Evolutionary conservation across 2,329 filamentous ascomycete genomes (phyloP).

Genomic region (Orbilia ellipsospora): DNA sequence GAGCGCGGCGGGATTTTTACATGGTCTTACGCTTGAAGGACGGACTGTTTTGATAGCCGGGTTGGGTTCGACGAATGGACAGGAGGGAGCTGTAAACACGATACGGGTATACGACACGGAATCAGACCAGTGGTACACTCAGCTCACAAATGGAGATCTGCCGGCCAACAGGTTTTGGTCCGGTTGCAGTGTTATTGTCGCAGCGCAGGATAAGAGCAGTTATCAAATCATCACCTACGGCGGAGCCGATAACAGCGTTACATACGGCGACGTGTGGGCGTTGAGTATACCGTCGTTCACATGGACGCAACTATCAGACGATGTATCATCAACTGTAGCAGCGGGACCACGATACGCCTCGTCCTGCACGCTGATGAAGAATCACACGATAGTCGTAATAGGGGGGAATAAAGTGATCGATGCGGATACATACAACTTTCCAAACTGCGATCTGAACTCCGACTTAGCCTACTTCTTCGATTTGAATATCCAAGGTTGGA

Average conservation of each 20-base stretch:
- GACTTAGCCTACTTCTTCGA: slow-evolving; percentile 42
- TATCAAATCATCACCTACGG: slow-evolving; percentile 49
- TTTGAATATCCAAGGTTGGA: slow-evolving; percentile 46
- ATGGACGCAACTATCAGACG: slow-evolving; percentile 36
- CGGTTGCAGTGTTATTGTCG: slow-evolving; percentile 34
- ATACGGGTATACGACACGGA: slow-evolving; percentile 46
- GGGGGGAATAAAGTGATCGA: slow-evolving; percentile 42
- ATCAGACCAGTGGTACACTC: slow-evolving; percentile 40
- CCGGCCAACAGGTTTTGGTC: slow-evolving; percentile 46
- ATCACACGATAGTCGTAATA: slow-evolving; percentile 43
- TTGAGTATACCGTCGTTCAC: slow-evolving; percentile 51
- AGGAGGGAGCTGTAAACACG: slow-evolving; percentile 28
- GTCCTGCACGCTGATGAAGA: slow-evolving; percentile 39
- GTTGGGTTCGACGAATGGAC: slow-evolving; percentile 38
- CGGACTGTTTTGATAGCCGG: slow-evolving; percentile 37
- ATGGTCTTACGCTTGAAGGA: slow-evolving; percentile 27
- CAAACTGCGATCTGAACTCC: slow-evolving; percentile 22
- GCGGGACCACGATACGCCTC: slow-evolving; percentile 33
- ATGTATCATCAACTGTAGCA: slow-evolving; percentile 34
- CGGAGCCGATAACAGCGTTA: slow-evolving; percentile 31
- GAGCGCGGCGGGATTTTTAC: slow-evolving; percentile 28
- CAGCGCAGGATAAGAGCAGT: slow-evolving; percentile 39
- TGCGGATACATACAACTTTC: slow-evolving; percentile 32
- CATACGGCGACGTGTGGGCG: slow-evolving; percentile 50
- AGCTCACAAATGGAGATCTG: slow-evolving; percentile 36